Conservation (phyloP, 345 rosid species). For the Eucalyptus urophylla region DNA sequence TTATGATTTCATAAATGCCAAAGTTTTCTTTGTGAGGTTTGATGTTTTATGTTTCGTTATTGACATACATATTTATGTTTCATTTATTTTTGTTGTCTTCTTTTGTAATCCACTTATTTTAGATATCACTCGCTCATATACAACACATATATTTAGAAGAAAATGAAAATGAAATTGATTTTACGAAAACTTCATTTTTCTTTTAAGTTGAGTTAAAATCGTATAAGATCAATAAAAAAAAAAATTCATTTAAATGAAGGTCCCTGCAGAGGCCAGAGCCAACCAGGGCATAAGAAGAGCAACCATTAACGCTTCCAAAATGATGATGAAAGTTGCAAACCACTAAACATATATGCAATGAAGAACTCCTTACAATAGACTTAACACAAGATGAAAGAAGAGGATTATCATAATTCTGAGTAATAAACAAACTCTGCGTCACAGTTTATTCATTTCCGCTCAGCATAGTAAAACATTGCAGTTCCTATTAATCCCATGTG, state of each 20-base stretch:
- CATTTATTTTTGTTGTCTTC: not conserved
- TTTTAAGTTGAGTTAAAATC: not conserved
- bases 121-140: not conserved
- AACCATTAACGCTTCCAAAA: not conserved
- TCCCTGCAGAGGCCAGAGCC: not conserved
- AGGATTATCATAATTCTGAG: not conserved
- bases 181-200: not conserved
- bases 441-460: not conserved
- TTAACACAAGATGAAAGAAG: not conserved
- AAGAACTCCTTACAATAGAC: not conserved
- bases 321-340: not conserved
- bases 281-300: not conserved
- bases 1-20: not conserved
- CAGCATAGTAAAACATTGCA: conserved; percentile 24
- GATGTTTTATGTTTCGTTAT: not conserved
- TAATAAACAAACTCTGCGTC: not conserved
- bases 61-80: not conserved
- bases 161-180: not conserved
- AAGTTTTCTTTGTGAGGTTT: not conserved
- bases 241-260: not conserved
- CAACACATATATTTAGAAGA: not conserved
- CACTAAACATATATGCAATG: not conserved
- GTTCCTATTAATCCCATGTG: conserved; percentile 10
- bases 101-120: not conserved
- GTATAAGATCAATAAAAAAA: no score